A percentile compares a stretch with the other conserved stretches of the same genome.
phyloP scores from a whole-genome alignment of 164 flowering plant species.

The Piper betle region DNA sequence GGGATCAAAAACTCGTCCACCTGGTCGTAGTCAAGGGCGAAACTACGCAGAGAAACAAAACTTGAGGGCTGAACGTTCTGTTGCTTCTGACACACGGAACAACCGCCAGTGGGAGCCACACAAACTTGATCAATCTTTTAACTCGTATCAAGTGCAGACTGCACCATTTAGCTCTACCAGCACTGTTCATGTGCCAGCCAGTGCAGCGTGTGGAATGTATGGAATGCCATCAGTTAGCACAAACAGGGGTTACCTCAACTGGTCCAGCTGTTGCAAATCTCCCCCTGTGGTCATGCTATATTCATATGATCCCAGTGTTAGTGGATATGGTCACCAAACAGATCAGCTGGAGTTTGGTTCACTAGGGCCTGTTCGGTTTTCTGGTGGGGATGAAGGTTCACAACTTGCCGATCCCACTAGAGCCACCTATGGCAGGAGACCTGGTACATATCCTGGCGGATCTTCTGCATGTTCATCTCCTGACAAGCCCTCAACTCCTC shows the following conservation, averaged over 20 bases:
- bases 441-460: slow-evolving; percentile 25
- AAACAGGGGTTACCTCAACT: slow-evolving; percentile 39
- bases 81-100: slow-evolving; percentile 35
- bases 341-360: slow-evolving; percentile 91
- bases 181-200: slow-evolving; percentile 34
- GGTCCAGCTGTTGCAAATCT: slow-evolving; percentile 25
- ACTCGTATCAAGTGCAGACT: slow-evolving; percentile 49
- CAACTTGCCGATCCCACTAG: slow-evolving; percentile 33
- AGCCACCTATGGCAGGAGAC: slow-evolving; percentile 38
- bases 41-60: slow-evolving; percentile 49
- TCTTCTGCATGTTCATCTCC: slow-evolving; percentile 49
- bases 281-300: slow-evolving; percentile 67
- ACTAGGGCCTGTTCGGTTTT: slow-evolving; percentile 51
- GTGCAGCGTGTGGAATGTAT: slow-evolving; percentile 60
- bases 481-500: slow-evolving; percentile 84
- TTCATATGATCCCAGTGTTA: slow-evolving; percentile 58
- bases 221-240: slow-evolving; percentile 36
- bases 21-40: slow-evolving; percentile 51
- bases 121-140: slow-evolving; percentile 33
- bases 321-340: slow-evolving; percentile 31
- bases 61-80: slow-evolving; percentile 39
- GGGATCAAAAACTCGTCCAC: slow-evolving; percentile 43
- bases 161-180: slow-evolving; percentile 37
- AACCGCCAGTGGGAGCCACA: slow-evolving; percentile 54
- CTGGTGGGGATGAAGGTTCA: slow-evolving; percentile 33